phyloP scores from a whole-genome alignment of 2,329 filamentous ascomycete genomes.

The Pyricularia sp. region DNA sequence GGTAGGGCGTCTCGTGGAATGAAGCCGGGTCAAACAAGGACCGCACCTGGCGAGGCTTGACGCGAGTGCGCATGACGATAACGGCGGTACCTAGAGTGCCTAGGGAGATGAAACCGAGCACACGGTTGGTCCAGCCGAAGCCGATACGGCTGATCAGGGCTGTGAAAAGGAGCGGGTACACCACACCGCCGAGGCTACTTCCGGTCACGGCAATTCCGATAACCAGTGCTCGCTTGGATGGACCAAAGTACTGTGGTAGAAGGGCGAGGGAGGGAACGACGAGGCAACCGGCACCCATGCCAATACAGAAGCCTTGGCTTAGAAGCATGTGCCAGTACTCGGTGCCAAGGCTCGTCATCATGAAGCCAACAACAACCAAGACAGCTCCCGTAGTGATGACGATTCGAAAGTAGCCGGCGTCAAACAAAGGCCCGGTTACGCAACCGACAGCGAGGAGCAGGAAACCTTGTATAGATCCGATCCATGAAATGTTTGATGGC shows the following conservation, averaged over 20 bases:
- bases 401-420: slow-evolving; percentile 29
- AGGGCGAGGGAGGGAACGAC: slow-evolving; percentile 26
- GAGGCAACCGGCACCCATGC: slow-evolving; percentile 26
- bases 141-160: slow-evolving; percentile 3
- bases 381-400: slow-evolving; percentile 27
- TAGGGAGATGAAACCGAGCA: slow-evolving; percentile 9
- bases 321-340: slow-evolving; percentile 29
- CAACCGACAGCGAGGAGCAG: slow-evolving; percentile 29
- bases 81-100: slow-evolving; percentile 5
- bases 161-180: slow-evolving; percentile 7
- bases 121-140: slow-evolving; percentile 8
- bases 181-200: slow-evolving; percentile 25
- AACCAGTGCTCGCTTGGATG: slow-evolving; percentile 23
- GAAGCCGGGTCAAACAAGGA: slow-evolving; percentile 7
- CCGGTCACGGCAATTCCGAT: slow-evolving; percentile 29
- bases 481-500: slow-evolving; percentile 26
- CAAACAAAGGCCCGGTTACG: slow-evolving; percentile 31
- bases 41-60: slow-evolving; percentile 7
- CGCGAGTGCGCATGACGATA: slow-evolving; percentile 5
- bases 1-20: slow-evolving; percentile 6
- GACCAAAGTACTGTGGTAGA: slow-evolving; percentile 24
- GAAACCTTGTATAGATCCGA: slow-evolving; percentile 33
- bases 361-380: slow-evolving; percentile 31
- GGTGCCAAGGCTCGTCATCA: slow-evolving; percentile 25
- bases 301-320: slow-evolving; percentile 27